Evolutionary conservation across 2,329 filamentous ascomycete genomes (phyloP).

Genomic region (Sclerotinia nivalis): DNA sequence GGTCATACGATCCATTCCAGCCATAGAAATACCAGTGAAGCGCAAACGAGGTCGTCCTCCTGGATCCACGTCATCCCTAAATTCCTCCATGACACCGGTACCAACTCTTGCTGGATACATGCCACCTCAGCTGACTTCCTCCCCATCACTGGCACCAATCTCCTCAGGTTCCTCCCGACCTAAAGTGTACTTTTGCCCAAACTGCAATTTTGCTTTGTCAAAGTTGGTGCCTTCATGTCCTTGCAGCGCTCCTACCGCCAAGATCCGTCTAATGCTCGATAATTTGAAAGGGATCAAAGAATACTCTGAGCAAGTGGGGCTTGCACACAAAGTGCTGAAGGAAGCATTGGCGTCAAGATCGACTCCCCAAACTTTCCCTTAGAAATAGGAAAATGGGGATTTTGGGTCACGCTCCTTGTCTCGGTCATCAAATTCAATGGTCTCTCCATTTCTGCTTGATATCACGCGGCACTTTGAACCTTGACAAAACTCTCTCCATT

Average conservation of each 20-base stretch:
- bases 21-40: conserved; percentile 10
- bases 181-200: background rate
- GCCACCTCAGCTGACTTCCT: background rate
- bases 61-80: background rate
- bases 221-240: conserved; percentile 5
- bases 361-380: background rate
- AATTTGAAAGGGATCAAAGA: conserved; percentile 10
- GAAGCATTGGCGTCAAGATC: conserved; percentile 4
- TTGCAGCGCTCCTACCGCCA: background rate
- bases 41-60: conserved; percentile 12
- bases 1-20: background rate
- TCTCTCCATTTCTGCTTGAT: background rate
- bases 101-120: background rate
- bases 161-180: background rate
- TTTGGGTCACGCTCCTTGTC: background rate
- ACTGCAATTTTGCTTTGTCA: background rate
- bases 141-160: background rate
- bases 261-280: conserved; percentile 16
- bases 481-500: background rate
- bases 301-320: background rate
- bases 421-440: background rate
- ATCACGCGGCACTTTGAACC: background rate
- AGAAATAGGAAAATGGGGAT: background rate
- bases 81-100: too few species aligned
- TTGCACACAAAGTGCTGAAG: background rate